Evolutionary conservation across 1,284 basidiomycete species (phyloP).

Genomic region (Malassezia brasiliensis): DNA sequence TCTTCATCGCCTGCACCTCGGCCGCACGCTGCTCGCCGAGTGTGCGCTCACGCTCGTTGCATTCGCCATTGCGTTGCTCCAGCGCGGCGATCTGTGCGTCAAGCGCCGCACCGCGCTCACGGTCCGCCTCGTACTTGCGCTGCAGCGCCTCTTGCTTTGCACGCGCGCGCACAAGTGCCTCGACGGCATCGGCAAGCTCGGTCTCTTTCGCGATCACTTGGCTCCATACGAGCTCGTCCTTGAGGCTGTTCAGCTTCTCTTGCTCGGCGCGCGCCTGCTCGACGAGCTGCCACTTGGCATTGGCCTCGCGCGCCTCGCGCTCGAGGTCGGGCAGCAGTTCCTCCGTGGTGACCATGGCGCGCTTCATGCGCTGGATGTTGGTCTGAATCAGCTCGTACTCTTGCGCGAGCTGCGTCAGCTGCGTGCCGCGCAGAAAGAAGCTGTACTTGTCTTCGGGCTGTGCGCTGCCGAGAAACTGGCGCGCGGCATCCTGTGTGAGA

Average conservation of each 20-base stretch:
- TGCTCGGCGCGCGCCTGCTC: constrained; percentile 63
- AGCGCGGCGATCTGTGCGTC: constrained; percentile 19
- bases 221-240: constrained; percentile 78
- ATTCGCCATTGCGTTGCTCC: constrained; percentile 32
- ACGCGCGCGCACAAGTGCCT: constrained; percentile 22
- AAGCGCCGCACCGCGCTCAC: constrained; percentile 18
- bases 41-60: constrained; percentile 20
- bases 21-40: constrained; percentile 23
- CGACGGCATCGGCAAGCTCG: constrained; percentile 22
- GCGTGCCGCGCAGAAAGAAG: constrained; percentile 88
- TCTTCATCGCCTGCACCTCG: constrained; percentile 38
- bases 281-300: constrained; percentile 61
- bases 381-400: constrained; percentile 68
- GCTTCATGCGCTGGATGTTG: constrained; percentile 32
- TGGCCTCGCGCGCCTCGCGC: constrained; percentile 57
- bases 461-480: constrained; percentile 78
- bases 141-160: constrained; percentile 21
- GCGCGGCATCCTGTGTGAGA: constrained; percentile 53
- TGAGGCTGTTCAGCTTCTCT: constrained; percentile 60
- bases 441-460: constrained; percentile 74
- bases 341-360: constrained; percentile 48
- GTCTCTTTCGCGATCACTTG: constrained; percentile 65
- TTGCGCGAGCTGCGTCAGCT: constrained; percentile 73
- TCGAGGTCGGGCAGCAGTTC: constrained; percentile 66
- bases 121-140: constrained; percentile 18